Evolutionary conservation across 768 basidiomycete species (phyloP).

Genomic region (Holtermannia corniformis): DNA sequence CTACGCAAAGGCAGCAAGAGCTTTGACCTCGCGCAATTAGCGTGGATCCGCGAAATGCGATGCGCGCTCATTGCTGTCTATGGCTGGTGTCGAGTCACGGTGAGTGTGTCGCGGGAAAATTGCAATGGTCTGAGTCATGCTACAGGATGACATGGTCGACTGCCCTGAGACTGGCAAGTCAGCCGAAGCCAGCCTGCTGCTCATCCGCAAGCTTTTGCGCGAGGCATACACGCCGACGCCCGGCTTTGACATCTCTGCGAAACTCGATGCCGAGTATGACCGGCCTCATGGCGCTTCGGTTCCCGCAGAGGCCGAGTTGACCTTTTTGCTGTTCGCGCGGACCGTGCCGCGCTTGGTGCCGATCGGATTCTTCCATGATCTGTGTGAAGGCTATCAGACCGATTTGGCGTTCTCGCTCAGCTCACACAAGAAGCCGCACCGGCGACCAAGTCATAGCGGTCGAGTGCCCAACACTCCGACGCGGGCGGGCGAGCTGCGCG

Average conservation of each 20-base stretch:
- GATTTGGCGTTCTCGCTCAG: conserved; percentile 25
- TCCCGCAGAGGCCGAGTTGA: conserved; percentile 6
- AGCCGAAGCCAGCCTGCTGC: background rate
- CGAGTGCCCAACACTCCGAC: background rate
- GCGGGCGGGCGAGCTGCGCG: background rate
- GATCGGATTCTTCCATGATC: conserved; percentile 34
- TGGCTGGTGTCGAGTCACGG: conserved; percentile 38
- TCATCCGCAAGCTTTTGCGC: background rate
- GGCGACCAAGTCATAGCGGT: background rate
- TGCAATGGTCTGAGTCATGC: background rate
- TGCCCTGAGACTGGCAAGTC: conserved; percentile 1
- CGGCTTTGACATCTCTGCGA: background rate
- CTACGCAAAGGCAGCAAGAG: conserved; percentile 36
- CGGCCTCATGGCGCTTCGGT: background rate
- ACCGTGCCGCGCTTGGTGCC: conserved; percentile 31
- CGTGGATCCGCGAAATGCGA: conserved; percentile 37
- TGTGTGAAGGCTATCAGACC: conserved; percentile 34
- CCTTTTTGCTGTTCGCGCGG: conserved; percentile 31
- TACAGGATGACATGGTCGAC: conserved; percentile 35
- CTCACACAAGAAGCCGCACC: background rate
- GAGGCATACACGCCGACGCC: background rate
- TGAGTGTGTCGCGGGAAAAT: conserved; percentile 9
- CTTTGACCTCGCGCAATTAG: conserved; percentile 37
- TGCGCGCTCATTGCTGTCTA: conserved; percentile 36
- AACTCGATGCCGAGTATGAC: background rate